Conservation (phyloP, 345 rosid genomes). For the Cardamine resedifolia region DNA sequence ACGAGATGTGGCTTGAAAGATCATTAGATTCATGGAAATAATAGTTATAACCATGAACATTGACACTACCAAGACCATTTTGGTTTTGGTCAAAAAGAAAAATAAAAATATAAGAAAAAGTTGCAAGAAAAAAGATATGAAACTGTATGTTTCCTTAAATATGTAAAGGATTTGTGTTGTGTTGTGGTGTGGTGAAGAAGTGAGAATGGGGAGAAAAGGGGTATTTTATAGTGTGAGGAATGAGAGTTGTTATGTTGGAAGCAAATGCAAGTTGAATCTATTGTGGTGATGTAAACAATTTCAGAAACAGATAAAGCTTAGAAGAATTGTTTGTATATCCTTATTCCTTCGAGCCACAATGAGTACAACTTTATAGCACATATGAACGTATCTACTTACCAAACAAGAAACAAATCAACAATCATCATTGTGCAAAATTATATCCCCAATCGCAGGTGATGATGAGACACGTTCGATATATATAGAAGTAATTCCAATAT, state of each 20-base stretch:
- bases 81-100: not conserved
- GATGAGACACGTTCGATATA: not conserved
- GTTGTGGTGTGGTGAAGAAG: slow-evolving; percentile 6
- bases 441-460: not conserved
- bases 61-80: slow-evolving; percentile 20
- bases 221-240: not conserved
- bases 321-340: not conserved
- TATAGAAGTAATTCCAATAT: not conserved
- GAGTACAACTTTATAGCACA: not conserved
- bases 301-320: not conserved
- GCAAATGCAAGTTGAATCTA: not conserved
- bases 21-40: slow-evolving; percentile 3
- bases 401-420: not conserved
- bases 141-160: too few relatives aligned
- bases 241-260: not conserved
- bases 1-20: slow-evolving; percentile 21
- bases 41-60: not conserved
- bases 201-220: not conserved
- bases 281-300: not conserved
- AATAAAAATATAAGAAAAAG: not conserved
- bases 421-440: not conserved
- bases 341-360: not conserved
- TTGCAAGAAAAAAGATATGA: not conserved
- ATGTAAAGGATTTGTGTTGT: not conserved
- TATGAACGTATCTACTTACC: not conserved